phyloP scores from a whole-genome alignment of 331 rosid genomes.

The Pyracantha coccinea region DNA sequence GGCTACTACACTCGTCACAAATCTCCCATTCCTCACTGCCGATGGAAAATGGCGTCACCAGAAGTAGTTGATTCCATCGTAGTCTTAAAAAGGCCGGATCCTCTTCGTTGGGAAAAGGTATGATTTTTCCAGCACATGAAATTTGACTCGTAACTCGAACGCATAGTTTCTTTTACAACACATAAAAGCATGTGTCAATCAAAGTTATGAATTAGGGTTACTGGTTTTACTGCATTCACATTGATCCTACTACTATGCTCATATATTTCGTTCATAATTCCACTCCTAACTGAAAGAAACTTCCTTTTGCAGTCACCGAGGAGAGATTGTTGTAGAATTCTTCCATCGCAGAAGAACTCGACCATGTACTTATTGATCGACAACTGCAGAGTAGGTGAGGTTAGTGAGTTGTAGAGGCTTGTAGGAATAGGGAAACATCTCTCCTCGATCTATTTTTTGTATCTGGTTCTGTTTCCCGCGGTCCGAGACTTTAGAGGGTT shows the following conservation, averaged over 20 bases:
- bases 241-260: no score
- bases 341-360: constrained; percentile 39
- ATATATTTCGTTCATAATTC: neutral
- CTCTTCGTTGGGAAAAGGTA: constrained; percentile 81
- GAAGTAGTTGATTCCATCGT: constrained; percentile 43
- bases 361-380: constrained; percentile 58
- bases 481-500: constrained; percentile 11
- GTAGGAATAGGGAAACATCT: constrained; percentile 10
- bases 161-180: no score
- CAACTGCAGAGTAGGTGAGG: constrained; percentile 53
- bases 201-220: no score
- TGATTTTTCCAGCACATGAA: neutral
- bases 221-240: no score
- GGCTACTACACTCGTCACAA: constrained; percentile 32
- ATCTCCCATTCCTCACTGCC: constrained; percentile 37
- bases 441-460: neutral
- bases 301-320: constrained; percentile 73
- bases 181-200: no score
- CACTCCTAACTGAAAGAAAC: constrained; percentile 1
- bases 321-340: constrained; percentile 78
- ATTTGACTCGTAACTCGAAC: neutral
- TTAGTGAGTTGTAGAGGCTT: constrained; percentile 41
- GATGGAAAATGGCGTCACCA: constrained; percentile 58
- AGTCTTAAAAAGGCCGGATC: constrained; percentile 60
- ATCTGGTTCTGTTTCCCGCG: constrained; percentile 3